Conservation (phyloP, 169 alveolate genomes). For the Eimeria falciformis region DNA sequence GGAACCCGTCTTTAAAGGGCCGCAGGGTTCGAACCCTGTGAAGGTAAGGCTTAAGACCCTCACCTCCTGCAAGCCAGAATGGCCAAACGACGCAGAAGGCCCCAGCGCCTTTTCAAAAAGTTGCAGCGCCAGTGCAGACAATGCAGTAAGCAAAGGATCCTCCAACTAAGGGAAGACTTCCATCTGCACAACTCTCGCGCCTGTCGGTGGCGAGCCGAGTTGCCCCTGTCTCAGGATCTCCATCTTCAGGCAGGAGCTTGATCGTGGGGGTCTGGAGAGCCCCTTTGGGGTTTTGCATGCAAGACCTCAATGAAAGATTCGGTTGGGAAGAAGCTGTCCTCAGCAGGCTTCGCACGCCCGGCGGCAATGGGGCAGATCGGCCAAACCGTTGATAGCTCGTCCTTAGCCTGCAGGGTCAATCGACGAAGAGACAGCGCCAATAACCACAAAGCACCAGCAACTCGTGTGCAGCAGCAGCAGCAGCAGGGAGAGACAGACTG, state of each 20-base stretch:
- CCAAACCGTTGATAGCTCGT: background rate
- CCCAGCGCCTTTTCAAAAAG: background rate
- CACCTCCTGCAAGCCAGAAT: background rate
- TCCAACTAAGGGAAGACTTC: background rate
- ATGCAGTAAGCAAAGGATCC: background rate
- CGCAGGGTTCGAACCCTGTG: background rate
- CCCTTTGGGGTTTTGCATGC: background rate
- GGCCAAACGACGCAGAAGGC: background rate
- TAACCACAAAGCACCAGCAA: no score
- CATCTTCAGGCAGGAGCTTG: background rate
- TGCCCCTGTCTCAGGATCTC: no score
- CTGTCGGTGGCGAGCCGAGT: no score
- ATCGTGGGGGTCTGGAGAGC: background rate
- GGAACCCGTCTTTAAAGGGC: background rate
- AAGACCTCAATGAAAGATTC: background rate
- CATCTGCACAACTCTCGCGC: no score
- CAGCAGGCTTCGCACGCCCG: background rate
- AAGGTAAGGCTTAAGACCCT: conserved; percentile 3
- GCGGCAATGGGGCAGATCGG: background rate
- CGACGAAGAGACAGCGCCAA: no score
- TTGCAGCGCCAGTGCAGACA: conserved; percentile 5
- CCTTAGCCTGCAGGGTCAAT: background rate
- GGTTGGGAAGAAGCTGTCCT: background rate
- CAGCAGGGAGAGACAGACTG: no score
- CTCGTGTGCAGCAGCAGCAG: no score